Evolutionary conservation across 345 rosid genomes (phyloP).

Genomic region (Gossypium thurberi): DNA sequence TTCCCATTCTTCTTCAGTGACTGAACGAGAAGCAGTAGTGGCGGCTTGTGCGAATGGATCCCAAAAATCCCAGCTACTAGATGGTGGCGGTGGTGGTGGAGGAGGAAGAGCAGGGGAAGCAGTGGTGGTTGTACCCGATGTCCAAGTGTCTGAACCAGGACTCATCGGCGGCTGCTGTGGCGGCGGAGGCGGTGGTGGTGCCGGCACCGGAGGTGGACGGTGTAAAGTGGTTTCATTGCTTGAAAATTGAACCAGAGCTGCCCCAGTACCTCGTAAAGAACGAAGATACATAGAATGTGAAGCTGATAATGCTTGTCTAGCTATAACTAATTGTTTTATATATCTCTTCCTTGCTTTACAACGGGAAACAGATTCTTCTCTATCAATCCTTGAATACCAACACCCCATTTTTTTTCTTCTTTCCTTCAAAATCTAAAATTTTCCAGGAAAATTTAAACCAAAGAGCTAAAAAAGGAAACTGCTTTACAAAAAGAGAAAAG

Average conservation of each 20-base stretch:
- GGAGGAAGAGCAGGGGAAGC: slow-evolving; percentile 45
- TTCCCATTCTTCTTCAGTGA: slow-evolving; percentile 78
- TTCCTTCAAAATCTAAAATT: neutral
- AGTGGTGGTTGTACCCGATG: slow-evolving; percentile 37
- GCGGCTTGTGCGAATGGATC: slow-evolving; percentile 62
- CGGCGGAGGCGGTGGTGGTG: slow-evolving; percentile 21
- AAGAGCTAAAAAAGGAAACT: slow-evolving; percentile 1
- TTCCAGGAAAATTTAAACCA: neutral
- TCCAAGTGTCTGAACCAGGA: slow-evolving; percentile 80
- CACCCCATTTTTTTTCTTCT: slow-evolving; percentile 54
- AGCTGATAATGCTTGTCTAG: slow-evolving; percentile 70
- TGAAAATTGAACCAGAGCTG: slow-evolving; percentile 75
- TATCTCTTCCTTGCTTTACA: slow-evolving; percentile 88
- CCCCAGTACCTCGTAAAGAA: slow-evolving; percentile 72
- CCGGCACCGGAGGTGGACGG: slow-evolving; percentile 22
- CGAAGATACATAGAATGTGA: slow-evolving; percentile 88
- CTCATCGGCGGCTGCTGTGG: slow-evolving; percentile 46
- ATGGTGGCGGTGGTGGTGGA: slow-evolving; percentile 68
- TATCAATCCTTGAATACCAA: slow-evolving; percentile 68
- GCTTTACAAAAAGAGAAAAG: slow-evolving; percentile 10
- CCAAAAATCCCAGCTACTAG: slow-evolving; percentile 80
- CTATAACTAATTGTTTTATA: slow-evolving; percentile 74
- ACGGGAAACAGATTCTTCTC: slow-evolving; percentile 78
- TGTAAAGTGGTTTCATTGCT: slow-evolving; percentile 60
- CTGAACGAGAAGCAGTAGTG: slow-evolving; percentile 31